phyloP scores from a whole-genome alignment of 225 moss, liverwort and hornwort species.

The Polytrichum commune region DNA sequence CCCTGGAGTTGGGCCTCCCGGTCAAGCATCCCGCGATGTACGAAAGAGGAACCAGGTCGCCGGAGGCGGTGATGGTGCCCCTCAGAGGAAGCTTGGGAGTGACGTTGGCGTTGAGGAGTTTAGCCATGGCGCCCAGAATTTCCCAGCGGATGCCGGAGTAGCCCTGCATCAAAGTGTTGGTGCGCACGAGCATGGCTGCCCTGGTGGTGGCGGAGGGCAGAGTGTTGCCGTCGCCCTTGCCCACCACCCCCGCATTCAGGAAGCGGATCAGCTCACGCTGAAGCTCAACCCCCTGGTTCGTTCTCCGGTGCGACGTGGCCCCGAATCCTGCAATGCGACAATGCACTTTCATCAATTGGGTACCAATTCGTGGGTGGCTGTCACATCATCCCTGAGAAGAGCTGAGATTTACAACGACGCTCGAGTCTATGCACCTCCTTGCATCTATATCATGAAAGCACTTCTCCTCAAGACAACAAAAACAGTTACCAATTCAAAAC shows the following conservation, averaged over 20 bases:
- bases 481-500: too few relatives aligned
- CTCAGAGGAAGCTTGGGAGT: conserved; percentile 48
- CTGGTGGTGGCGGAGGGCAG: conserved; percentile 39
- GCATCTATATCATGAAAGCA: too few relatives aligned
- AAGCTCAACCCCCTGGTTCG: conserved; percentile 38
- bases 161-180: conserved; percentile 54
- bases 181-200: conserved; percentile 52
- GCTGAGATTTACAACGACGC: too few relatives aligned
- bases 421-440: too few relatives aligned
- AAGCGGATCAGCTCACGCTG: conserved; percentile 53
- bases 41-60: conserved; percentile 45
- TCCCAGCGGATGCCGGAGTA: conserved; percentile 57
- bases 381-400: too few relatives aligned
- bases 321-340: conserved; percentile 35
- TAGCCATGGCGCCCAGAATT: conserved; percentile 37
- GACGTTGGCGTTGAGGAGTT: conserved; percentile 40
- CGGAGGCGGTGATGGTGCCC: conserved; percentile 45
- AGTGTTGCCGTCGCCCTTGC: conserved; percentile 41
- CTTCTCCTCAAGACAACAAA: too few relatives aligned
- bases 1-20: conserved; percentile 35
- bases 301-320: conserved; percentile 47
- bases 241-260: conserved; percentile 49
- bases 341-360: too few relatives aligned
- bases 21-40: conserved; percentile 61
- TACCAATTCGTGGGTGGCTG: too few relatives aligned